Conservation (phyloP, 352 stramenopile species). For the Phytophthora nicotianae region DNA sequence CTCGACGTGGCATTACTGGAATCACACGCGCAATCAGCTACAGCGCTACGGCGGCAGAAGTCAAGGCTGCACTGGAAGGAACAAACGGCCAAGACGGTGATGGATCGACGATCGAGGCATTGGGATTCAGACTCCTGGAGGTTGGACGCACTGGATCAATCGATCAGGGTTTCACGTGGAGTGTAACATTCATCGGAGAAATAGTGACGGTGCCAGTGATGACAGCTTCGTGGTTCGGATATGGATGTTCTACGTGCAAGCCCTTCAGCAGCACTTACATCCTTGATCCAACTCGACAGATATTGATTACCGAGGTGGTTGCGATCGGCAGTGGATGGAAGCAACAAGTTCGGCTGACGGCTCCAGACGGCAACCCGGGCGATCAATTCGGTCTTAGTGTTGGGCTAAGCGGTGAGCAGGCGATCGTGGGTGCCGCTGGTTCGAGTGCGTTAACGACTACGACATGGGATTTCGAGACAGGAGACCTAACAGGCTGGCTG, state of each 20-base stretch:
- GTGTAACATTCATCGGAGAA: slow-evolving; percentile 82
- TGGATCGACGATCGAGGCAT: slow-evolving; percentile 63
- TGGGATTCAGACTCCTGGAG: slow-evolving; percentile 70
- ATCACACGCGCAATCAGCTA: slow-evolving; percentile 71
- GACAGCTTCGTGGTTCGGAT: slow-evolving; percentile 59
- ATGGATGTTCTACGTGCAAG: slow-evolving; percentile 72
- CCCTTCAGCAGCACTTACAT: slow-evolving; percentile 73
- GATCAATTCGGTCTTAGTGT: slow-evolving; percentile 83
- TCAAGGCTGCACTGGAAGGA: slow-evolving; percentile 86
- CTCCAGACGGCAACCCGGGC: slow-evolving; percentile 73
- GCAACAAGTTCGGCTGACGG: slow-evolving; percentile 58
- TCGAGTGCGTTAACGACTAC: slow-evolving; percentile 82
- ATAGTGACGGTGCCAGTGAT: slow-evolving; percentile 68
- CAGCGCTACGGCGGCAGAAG: slow-evolving; percentile 54
- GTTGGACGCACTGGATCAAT: slow-evolving; percentile 70
- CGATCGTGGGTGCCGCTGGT: slow-evolving; percentile 71
- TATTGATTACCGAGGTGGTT: slow-evolving; percentile 56
- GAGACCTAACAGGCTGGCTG: slow-evolving; percentile 93
- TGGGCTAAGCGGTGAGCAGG: slow-evolving; percentile 75
- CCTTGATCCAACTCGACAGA: slow-evolving; percentile 58
- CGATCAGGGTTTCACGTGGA: slow-evolving; percentile 84
- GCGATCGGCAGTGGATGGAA: slow-evolving; percentile 60
- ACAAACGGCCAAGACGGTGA: slow-evolving; percentile 39
- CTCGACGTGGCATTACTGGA: slow-evolving; percentile 60
- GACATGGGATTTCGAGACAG: slow-evolving; percentile 98